These are phyloP conservation scores for Isatis tinctoria DNA, from an alignment of 345 rosid species.

Conservation along the genomic window DNA sequence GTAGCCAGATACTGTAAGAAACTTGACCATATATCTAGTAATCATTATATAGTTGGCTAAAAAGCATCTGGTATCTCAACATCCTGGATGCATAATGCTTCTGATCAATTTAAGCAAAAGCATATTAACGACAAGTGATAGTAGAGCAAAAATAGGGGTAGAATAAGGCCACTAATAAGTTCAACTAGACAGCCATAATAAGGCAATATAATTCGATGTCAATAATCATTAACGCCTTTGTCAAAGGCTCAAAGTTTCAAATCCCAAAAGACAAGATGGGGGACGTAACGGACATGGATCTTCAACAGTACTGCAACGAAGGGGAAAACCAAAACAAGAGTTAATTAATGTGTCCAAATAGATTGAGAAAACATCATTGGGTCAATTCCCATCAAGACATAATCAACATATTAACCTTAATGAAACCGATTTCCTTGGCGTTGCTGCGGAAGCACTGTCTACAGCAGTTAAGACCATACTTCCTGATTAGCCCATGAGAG, in stretches of 20 bases:
- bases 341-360: neutral
- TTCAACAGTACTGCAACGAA: slow-evolving; percentile 24
- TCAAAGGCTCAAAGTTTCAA: neutral
- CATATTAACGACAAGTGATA: neutral
- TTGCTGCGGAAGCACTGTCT: slow-evolving; percentile 38
- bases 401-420: slow-evolving; percentile 36
- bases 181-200: neutral
- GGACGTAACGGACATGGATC: neutral
- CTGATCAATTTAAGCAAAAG: neutral
- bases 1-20: too few species aligned
- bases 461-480: slow-evolving; percentile 42
- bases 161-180: neutral
- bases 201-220: neutral
- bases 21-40: too few species aligned
- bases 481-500: slow-evolving; percentile 39
- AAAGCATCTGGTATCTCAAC: neutral
- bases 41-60: too few species aligned
- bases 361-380: neutral
- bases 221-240: too few species aligned
- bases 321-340: neutral
- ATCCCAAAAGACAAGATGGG: neutral
- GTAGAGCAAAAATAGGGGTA: neutral
- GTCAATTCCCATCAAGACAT: neutral
- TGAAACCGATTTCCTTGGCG: slow-evolving; percentile 47
- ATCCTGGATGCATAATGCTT: neutral